Evolutionary conservation across 148 eudicot species (phyloP).

Genomic region (Silene latifolia): DNA sequence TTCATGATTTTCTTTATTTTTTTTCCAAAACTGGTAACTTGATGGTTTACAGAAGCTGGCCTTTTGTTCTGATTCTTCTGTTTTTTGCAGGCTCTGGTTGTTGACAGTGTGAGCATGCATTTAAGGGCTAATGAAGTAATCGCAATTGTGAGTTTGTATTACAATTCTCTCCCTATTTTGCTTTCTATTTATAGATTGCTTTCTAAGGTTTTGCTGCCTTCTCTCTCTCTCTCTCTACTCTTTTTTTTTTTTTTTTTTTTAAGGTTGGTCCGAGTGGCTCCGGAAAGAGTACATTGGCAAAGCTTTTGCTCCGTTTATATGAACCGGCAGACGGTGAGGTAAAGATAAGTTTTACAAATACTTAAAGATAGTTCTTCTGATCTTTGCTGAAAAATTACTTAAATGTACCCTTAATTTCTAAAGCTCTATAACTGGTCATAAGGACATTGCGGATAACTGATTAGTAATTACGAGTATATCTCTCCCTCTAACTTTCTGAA

Average conservation of each 20-base stretch:
- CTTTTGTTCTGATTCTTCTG: slow-evolving; percentile 12
- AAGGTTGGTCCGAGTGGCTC: slow-evolving; percentile 58
- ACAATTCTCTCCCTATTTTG: slow-evolving; percentile 2
- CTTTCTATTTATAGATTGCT: background rate
- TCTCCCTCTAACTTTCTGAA: no score
- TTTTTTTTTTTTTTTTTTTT: slow-evolving; percentile 7
- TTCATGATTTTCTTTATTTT: no score
- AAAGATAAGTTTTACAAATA: background rate
- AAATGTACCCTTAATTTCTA: no score
- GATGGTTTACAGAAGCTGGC: no score
- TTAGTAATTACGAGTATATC: background rate
- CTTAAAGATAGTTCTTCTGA: no score
- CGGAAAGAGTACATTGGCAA: slow-evolving; percentile 53
- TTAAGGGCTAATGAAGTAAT: slow-evolving; percentile 46
- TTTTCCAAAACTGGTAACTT: no score
- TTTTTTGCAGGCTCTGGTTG: slow-evolving; percentile 46
- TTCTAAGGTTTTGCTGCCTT: background rate
- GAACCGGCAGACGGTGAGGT: slow-evolving; percentile 51
- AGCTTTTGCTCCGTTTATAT: slow-evolving; percentile 53
- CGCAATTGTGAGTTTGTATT: slow-evolving; percentile 46
- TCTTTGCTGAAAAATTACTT: no score
- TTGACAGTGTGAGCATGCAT: slow-evolving; percentile 43
- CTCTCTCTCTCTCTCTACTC: no score
- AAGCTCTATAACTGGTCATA: no score
- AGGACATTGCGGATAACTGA: background rate